Evolutionary conservation across 208 protist genomes (phyloP), one percentile per base, ranked within the genome.

Genomic region (Acanthamoeba castellanii): DNA sequence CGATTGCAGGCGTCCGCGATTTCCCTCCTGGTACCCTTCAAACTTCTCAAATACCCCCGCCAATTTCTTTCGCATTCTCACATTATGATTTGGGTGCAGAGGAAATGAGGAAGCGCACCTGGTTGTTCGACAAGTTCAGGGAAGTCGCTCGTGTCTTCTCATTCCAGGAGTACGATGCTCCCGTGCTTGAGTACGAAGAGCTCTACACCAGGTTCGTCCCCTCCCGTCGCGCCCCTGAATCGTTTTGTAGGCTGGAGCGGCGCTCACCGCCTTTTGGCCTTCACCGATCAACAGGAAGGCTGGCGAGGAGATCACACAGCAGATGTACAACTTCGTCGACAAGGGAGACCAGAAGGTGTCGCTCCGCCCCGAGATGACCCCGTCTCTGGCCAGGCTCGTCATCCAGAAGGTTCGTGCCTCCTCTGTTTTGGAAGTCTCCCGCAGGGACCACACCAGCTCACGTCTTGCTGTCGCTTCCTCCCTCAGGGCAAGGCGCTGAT

Each of bases 301-400:
- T 7, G 99, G 99, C 0, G 99, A 99, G 96, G 98, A 99, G 95
- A 99, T 99, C 89, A 99, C 98, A 45, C 96, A 99, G 95, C 99
- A 99, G 97, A 99, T 99, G 98, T 99, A 98, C 97, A 99, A 99
- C 97, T 99, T 99, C 96, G 97, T 98, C 42, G 99, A 99, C 34
- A 99, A 99, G 95, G 98, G 97, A 64, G 98, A 97, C 92, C 98
- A 98, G 96, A 96, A 96, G 30, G 98, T 99, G 25, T 96, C 98
- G 45, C 97, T 99, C 14, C 98, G 99, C 42, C 98, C 98, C 8
- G 98, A 99, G 96, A 99, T 99, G 99, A 99, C 99, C 55, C 99
- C 99, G 32, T 98, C 98, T 27, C 96, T 99, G 37, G 98, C 98
- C 30, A 97, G 98, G 57, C 94, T 99, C 89, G 88, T 78, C 3